Evolutionary conservation across 192 early-diverging fungal species (phyloP).

Genomic region (Umbelopsis vinacea): DNA sequence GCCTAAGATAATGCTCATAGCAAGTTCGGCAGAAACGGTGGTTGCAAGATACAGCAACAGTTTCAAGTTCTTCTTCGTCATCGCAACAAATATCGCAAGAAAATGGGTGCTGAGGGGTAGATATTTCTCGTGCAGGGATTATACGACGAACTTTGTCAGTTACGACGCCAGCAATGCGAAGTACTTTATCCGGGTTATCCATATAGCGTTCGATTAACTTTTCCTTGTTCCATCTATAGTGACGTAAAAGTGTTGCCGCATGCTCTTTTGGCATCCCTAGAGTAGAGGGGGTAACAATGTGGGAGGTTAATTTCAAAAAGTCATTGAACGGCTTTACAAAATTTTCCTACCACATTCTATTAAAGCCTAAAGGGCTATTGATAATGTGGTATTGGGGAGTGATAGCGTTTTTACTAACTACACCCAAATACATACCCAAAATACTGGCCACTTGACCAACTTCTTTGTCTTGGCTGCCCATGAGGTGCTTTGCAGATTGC

Average conservation of each 20-base stretch:
- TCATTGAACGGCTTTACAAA: too few relatives aligned
- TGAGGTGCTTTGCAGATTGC: conserved; percentile 63
- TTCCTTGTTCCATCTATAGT: conserved; percentile 89
- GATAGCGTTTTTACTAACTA: background rate
- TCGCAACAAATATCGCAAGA: conserved; percentile 92
- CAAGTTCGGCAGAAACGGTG: conserved; percentile 91
- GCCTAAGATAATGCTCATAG: conserved; percentile 80
- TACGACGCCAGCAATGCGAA: conserved; percentile 73
- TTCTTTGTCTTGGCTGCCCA: conserved; percentile 65
- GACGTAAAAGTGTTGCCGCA: conserved; percentile 76
- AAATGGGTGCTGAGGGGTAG: conserved; percentile 48
- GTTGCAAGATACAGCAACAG: conserved; percentile 80
- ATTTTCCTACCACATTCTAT: too few relatives aligned
- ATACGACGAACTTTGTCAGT: conserved; percentile 46
- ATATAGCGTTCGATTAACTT: conserved; percentile 77
- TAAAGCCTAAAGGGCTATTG: background rate
- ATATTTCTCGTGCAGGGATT: conserved; percentile 33
- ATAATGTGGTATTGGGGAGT: background rate
- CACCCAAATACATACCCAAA: conserved; percentile 50
- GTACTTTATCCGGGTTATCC: conserved; percentile 68
- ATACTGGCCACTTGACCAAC: conserved; percentile 74
- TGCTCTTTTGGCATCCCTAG: conserved; percentile 55
- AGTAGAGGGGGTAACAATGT: background rate
- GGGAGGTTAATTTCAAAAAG: too few relatives aligned
- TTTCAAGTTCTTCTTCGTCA: conserved; percentile 61